phyloP scores from a whole-genome alignment of 768 basidiomycete genomes.

The Gautieria morchelliformis region DNA sequence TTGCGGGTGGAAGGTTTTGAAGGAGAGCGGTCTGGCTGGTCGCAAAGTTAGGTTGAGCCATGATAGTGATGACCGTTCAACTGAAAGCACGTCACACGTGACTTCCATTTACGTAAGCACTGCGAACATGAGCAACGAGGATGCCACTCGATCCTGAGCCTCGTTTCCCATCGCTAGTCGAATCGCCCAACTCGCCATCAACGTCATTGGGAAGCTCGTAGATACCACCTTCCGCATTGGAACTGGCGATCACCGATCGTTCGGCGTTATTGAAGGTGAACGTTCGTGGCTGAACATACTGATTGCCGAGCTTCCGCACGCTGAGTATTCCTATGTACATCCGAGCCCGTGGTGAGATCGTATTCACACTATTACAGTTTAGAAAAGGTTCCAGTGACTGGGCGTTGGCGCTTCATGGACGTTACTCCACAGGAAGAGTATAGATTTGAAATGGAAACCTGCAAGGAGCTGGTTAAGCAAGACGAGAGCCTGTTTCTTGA shows the following conservation, averaged over 20 bases:
- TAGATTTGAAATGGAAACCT: conserved; percentile 35
- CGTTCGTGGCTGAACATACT: conserved; percentile 88
- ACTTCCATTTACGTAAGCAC: too few species aligned
- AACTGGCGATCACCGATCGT: conserved; percentile 81
- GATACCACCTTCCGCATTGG: conserved; percentile 84
- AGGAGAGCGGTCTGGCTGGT: too few species aligned
- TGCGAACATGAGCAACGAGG: conserved; percentile 95
- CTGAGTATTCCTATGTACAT: conserved; percentile 87
- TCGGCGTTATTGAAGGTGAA: conserved; percentile 97
- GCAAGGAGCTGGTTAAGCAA: conserved; percentile 40
- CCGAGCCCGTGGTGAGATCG: conserved; percentile 86
- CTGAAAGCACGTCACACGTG: too few species aligned
- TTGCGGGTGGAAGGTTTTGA: too few species aligned
- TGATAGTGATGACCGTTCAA: too few species aligned
- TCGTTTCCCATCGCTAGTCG: conserved; percentile 82
- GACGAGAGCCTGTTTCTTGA: conserved; percentile 52
- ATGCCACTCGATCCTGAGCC: conserved; percentile 89
- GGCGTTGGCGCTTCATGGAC: conserved; percentile 85
- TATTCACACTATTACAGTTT: conserved; percentile 55
- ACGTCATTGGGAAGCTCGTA: conserved; percentile 79
- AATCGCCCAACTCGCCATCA: conserved; percentile 82
- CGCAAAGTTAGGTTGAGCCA: too few species aligned
- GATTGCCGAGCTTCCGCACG: conserved; percentile 92
- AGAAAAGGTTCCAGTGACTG: conserved; percentile 80
- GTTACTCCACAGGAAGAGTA: conserved; percentile 49